These are phyloP conservation scores for Neurospora pannonica DNA, from an alignment of 495 filamentous ascomycete species.

Conservation along the genomic window DNA sequence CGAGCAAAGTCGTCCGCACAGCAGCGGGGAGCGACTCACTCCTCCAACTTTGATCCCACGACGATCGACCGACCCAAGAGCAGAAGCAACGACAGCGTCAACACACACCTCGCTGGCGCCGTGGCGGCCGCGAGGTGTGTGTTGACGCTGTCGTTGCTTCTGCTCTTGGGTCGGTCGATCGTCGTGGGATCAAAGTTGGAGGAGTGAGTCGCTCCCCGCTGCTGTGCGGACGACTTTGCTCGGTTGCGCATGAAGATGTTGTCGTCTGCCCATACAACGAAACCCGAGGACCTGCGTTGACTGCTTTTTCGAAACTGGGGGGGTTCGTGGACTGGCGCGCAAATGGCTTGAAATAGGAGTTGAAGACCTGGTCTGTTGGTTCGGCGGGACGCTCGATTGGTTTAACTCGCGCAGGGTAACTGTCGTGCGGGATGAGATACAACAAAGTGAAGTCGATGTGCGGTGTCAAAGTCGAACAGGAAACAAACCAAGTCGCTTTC, in stretches of 20 bases:
- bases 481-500: neutral
- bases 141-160: neutral
- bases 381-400: neutral
- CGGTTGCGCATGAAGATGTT: constrained; percentile 23
- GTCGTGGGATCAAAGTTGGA: neutral
- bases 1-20: constrained; percentile 19
- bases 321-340: neutral
- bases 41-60: neutral
- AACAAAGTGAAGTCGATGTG: neutral
- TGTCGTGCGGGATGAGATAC: neutral
- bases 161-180: neutral
- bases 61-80: neutral
- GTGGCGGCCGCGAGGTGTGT: neutral
- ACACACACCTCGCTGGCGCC: neutral
- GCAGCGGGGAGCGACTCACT: constrained; percentile 13
- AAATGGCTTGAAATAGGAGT: neutral
- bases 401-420: neutral
- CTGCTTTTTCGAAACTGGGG: neutral
- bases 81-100: neutral
- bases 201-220: constrained; percentile 11
- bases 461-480: neutral
- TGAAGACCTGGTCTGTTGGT: neutral
- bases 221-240: constrained; percentile 18
- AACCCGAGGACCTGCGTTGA: neutral
- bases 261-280: constrained; percentile 16